These are phyloP conservation scores for Trapa bicornis DNA, from an alignment of 345 rosid species.

Conservation along the genomic window DNA sequence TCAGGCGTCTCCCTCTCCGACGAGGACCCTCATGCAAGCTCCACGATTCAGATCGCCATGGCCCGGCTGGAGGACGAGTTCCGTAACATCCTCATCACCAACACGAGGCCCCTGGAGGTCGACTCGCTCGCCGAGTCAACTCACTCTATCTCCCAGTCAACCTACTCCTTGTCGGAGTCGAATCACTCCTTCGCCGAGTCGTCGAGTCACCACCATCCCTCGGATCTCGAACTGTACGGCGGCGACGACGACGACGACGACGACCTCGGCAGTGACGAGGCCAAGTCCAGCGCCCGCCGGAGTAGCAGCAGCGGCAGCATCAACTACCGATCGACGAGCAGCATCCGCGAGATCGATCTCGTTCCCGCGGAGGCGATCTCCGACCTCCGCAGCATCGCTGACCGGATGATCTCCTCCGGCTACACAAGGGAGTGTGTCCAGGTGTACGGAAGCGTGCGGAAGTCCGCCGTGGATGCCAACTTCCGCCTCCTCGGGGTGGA, in stretches of 20 bases:
- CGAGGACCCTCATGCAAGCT: slow-evolving; percentile 23
- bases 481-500: slow-evolving; percentile 66
- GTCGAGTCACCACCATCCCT: neutral
- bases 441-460: slow-evolving; percentile 79
- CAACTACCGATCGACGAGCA: slow-evolving; percentile 63
- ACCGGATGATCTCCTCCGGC: slow-evolving; percentile 66
- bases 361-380: slow-evolving; percentile 54
- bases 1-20: slow-evolving; percentile 31
- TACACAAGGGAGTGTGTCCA: slow-evolving; percentile 83
- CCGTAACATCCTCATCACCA: slow-evolving; percentile 52
- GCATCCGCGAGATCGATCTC: slow-evolving; percentile 81
- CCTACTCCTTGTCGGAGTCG: slow-evolving; percentile 18
- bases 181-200: slow-evolving; percentile 9
- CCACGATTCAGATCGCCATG: slow-evolving; percentile 90
- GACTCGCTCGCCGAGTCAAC: slow-evolving; percentile 30
- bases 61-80: slow-evolving; percentile 97
- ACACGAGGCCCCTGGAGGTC: slow-evolving; percentile 51
- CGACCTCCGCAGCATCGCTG: slow-evolving; percentile 63
- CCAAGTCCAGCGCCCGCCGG: slow-evolving; percentile 9
- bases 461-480: slow-evolving; percentile 68
- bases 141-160: slow-evolving; percentile 7
- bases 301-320: slow-evolving; percentile 13
- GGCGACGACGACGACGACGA: neutral
- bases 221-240: slow-evolving; percentile 5
- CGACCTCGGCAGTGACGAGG: neutral